Evolutionary conservation across 2,329 filamentous ascomycete genomes (phyloP), one percentile per base, ranked within the genome.

Genomic region (Neodidymelliopsis sp.): DNA sequence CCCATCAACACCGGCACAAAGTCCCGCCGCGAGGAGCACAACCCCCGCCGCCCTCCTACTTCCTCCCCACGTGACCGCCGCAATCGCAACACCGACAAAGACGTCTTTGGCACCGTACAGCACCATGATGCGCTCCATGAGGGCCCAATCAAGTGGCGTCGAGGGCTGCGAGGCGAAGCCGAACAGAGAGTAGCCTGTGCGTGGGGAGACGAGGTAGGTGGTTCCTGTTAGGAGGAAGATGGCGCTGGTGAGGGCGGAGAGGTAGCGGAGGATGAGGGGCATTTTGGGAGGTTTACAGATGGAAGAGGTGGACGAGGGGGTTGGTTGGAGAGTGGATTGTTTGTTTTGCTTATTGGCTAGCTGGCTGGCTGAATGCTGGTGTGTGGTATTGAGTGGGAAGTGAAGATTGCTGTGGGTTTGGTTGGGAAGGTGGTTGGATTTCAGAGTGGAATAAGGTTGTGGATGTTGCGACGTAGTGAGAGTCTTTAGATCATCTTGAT

Each of bases 81-180:
- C 70, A 15, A 78, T 70, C 2, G 74, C 67, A 2, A 71, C 20
- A 0, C 76, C 79, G 67, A 81, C 78, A 66, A 80, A 82, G 12
- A 81, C 62, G 51, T 83, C 78, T 9, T 80, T 72, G 4, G 69
- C 73, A 1, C 79, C 79, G 59, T 79, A 82, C 25, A 81, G 61
- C 3, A 71, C 59, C 66, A 80, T 72, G 7, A 82, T 53, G 39
- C 65, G 71, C 49, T 80, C 66, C 45, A 80, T 67, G n/a, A 79
- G 49, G 7, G 70, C 61, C 36, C 66, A 63, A 13, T 77, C 74
- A 2, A 65, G 35, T 1, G 64, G 31, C 2, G 53, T 56, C 4
- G 64, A 53, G 4, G 65, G 53, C 3, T 60, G 39, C 0, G 62
- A 58, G 0, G 66, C 51, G 37, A 74, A 70, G 29, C 72, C 70